Conservation (phyloP, 176 grass and related monocot species). For the Elymus sibiricus region DNA sequence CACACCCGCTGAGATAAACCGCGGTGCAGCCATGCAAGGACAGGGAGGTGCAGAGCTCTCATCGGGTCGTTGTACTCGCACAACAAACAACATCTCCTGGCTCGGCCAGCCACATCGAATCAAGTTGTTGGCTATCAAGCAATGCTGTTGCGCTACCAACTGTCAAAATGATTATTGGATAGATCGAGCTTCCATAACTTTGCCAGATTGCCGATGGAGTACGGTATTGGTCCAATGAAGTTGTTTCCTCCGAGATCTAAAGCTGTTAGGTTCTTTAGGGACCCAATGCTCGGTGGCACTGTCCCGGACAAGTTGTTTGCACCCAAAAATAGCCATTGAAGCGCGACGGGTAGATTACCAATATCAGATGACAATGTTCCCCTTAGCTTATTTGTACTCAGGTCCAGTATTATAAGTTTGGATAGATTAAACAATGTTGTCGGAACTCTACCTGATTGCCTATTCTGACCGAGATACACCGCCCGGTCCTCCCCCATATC, state of each 20-base stretch:
- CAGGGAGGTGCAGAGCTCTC: background rate
- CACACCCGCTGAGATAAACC: background rate
- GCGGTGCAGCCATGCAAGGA: background rate
- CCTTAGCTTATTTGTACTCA: background rate
- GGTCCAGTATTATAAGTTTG: background rate
- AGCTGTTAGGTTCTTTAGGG: background rate
- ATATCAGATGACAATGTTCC: background rate
- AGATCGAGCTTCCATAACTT: background rate
- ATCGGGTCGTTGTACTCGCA: background rate
- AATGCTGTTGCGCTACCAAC: no score
- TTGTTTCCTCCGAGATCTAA: background rate
- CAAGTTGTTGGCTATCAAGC: background rate
- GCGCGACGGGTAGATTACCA: background rate
- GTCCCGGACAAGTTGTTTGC: background rate
- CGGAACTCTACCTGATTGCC: background rate
- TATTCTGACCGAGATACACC: background rate
- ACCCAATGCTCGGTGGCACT: background rate
- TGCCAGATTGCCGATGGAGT: slow-evolving; percentile 26
- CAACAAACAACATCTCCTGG: background rate
- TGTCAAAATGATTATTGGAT: no score
- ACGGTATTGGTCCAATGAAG: background rate
- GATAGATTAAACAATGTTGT: background rate
- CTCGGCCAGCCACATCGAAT: no score
- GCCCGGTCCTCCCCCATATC: background rate
- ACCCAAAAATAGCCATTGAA: background rate